Evolutionary conservation across 805 yeast species (phyloP).

Genomic region (Ogataea degrootiae): DNA sequence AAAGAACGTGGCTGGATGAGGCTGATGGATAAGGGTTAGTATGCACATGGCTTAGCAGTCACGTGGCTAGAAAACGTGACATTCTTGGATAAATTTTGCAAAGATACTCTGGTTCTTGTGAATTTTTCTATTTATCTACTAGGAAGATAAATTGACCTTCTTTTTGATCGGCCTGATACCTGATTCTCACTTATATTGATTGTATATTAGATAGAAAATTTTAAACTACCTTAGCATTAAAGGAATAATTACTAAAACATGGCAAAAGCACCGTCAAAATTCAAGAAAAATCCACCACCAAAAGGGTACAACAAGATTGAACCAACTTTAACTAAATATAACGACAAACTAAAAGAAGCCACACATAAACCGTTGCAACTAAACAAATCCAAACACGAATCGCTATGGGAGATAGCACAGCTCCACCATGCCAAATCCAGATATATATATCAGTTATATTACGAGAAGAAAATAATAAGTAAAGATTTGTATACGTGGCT

Average conservation of each 20-base stretch:
- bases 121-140: no score
- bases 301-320: constrained; percentile 67
- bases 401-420: constrained; percentile 65
- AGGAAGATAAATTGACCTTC: no score
- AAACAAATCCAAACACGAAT: constrained; percentile 48
- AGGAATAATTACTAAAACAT: not conserved
- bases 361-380: constrained; percentile 36
- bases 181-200: no score
- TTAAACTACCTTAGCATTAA: no score
- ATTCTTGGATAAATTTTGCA: no score
- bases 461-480: constrained; percentile 63
- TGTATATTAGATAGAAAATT: no score
- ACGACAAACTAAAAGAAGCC: constrained; percentile 50
- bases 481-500: constrained; percentile 71
- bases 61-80: no score
- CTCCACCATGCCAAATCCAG: constrained; percentile 72
- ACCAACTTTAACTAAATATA: constrained; percentile 60
- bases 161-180: no score
- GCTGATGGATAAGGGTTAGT: no score
- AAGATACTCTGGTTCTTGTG: no score
- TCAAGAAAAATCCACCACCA: constrained; percentile 51
- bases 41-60: no score
- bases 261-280: constrained; percentile 15
- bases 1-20: no score
- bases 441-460: constrained; percentile 70